These are phyloP conservation scores for Kurtzmaniella quercitrusa DNA, from an alignment of 1,139 yeast genomes.

Conservation along the genomic window DNA sequence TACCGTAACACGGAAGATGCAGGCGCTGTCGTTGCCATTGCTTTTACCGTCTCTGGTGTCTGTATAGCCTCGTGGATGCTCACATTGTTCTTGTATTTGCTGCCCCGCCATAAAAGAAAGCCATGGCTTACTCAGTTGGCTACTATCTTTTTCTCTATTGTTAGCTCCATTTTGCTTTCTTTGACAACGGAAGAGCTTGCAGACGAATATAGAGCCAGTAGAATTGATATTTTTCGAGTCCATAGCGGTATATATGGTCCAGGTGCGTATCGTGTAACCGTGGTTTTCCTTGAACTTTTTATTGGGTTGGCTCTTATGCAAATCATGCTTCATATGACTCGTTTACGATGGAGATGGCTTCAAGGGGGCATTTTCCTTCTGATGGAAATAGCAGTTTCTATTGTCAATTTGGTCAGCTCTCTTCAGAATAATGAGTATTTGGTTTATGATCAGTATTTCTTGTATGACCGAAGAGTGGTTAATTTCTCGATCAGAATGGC, in stretches of 20 bases:
- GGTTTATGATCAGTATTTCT: slow-evolving; percentile 14
- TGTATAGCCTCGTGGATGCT: slow-evolving; percentile 56
- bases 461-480: slow-evolving; percentile 23
- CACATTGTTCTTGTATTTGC: slow-evolving; percentile 39
- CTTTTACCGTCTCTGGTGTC: slow-evolving; percentile 38
- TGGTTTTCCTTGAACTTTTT: slow-evolving; percentile 29
- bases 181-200: slow-evolving; percentile 31
- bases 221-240: slow-evolving; percentile 34
- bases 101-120: slow-evolving; percentile 44
- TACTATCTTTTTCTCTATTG: slow-evolving; percentile 41
- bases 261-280: slow-evolving; percentile 25
- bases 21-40: slow-evolving; percentile 28
- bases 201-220: slow-evolving; percentile 33
- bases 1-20: neutral
- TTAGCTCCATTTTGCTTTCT: slow-evolving; percentile 38
- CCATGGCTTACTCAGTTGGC: slow-evolving; percentile 45
- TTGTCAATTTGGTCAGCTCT: slow-evolving; percentile 16
- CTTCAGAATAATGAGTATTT: slow-evolving; percentile 9
- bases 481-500: slow-evolving; percentile 20
- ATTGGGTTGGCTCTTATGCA: slow-evolving; percentile 41
- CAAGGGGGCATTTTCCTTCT: slow-evolving; percentile 17
- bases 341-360: slow-evolving; percentile 17
- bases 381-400: slow-evolving; percentile 18
- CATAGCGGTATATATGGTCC: slow-evolving; percentile 26
- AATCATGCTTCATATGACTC: slow-evolving; percentile 24